Evolutionary conservation across 2,329 filamentous ascomycete genomes (phyloP).

Genomic region (Verticillium tricorpus): DNA sequence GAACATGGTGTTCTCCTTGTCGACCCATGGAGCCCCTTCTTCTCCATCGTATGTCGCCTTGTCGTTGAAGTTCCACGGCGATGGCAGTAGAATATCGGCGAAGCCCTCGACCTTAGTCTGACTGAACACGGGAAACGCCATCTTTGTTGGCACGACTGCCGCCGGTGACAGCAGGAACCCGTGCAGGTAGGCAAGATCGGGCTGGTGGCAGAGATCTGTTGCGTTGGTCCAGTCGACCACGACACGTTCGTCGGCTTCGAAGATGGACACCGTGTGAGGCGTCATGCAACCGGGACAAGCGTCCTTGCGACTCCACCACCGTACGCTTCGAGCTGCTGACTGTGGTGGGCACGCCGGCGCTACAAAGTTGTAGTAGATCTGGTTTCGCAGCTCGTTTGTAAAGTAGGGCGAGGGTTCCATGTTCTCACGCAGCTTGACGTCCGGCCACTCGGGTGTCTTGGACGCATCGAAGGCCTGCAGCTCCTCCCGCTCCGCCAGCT

Average conservation of each 20-base stretch:
- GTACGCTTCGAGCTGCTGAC: constrained; percentile 53
- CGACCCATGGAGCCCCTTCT: constrained; percentile 39
- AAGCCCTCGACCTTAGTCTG: constrained; percentile 68
- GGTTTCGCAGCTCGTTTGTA: constrained; percentile 7
- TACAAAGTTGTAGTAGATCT: constrained; percentile 35
- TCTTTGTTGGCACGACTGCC: constrained; percentile 54
- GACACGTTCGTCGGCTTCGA: constrained; percentile 57
- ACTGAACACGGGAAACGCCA: constrained; percentile 71
- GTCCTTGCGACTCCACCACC: constrained; percentile 58
- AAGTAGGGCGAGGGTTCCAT: constrained; percentile 26
- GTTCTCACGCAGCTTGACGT: neutral
- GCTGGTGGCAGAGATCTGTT: constrained; percentile 69
- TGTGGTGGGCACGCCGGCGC: constrained; percentile 54
- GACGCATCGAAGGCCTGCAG: neutral
- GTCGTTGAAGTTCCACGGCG: constrained; percentile 42
- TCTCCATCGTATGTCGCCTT: constrained; percentile 37
- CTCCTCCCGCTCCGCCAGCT: neutral
- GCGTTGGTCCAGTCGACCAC: constrained; percentile 61
- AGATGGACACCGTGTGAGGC: constrained; percentile 64
- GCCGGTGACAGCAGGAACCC: constrained; percentile 67
- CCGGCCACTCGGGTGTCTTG: constrained; percentile 19
- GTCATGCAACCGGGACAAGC: constrained; percentile 61
- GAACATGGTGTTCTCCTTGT: constrained; percentile 61
- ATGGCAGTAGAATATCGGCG: constrained; percentile 71
- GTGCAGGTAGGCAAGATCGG: constrained; percentile 69